Evolutionary conservation across 2,329 filamentous ascomycete genomes (phyloP), one percentile per base, ranked within the genome.

Genomic region (Fusarium humuli): DNA sequence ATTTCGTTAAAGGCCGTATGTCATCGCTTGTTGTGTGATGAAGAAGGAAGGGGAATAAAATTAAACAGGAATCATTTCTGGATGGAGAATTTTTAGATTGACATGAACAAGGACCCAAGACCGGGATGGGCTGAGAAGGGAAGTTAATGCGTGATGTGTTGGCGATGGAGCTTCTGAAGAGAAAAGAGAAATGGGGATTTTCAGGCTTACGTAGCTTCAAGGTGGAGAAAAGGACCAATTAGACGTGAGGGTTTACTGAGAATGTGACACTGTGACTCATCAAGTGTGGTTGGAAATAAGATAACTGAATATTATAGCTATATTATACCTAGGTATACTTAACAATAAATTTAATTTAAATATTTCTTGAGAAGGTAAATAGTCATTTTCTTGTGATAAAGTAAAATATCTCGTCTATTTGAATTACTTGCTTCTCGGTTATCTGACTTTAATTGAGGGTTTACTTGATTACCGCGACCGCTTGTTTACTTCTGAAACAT

Each of bases 121-220:
- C 27, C 49, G 49, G 49, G 49, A 52, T 52, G 49, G 37, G 49
- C 49, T 52, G 49, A 34, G 32, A 52, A 41, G 12, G 49, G 49
- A 52, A 52, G 49, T 52, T 52, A 52, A 52, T 52, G 49, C 49
- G 49, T n/a, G 49, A 52, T 52, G 49, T 52, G 49, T n/a, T 52
- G 49, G 49, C 49, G 49, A 52, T 40, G 32, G 48, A 40, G 48
- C 48, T 50, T 18, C 30, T 20, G 27, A 37, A 23, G n/a, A 50
- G 32, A 37, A 41, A 52, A 29, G 34, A 37, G 49, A 52, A 52
- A 52, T 41, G 32, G 49, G 25, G 49, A 52, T 52, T 52, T 52
- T 52, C 49, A 52, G n/a, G 49, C 49, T 52, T 52, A 52, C 49
- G 49, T 52, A 52, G 49, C 49, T 52, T 41, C 34, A 42, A 52